Conservation (phyloP, 345 rosid species). For the Hibiscus tridactylites region DNA sequence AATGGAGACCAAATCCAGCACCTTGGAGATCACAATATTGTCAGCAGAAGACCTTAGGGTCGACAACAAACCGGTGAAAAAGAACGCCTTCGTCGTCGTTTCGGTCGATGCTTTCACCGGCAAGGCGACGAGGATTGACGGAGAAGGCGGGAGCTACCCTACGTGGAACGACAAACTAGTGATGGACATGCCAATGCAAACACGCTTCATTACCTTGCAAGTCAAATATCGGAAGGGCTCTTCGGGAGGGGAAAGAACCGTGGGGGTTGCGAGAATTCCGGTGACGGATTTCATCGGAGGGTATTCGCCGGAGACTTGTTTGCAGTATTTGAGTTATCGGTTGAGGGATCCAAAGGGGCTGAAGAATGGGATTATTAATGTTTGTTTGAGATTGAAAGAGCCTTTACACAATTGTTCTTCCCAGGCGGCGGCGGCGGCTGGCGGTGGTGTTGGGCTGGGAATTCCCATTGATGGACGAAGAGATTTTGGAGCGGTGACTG, state of each 20-base stretch:
- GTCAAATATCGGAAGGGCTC: conserved; percentile 24
- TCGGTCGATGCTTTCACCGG: conserved; percentile 15
- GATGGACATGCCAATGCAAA: conserved; percentile 29
- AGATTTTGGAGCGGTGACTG: conserved; percentile 27
- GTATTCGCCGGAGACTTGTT: conserved; percentile 33
- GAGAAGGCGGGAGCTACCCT: conserved; percentile 39
- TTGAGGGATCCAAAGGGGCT: conserved; percentile 37
- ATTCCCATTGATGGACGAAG: conserved; percentile 8
- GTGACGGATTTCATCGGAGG: conserved; percentile 52
- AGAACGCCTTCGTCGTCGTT: conserved; percentile 27
- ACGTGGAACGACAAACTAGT: conserved; percentile 48
- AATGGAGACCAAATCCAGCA: conserved; percentile 15
- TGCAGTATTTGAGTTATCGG: conserved; percentile 68
- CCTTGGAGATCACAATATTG: conserved; percentile 41
- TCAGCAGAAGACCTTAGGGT: conserved; percentile 50
- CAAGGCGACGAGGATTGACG: conserved; percentile 15
- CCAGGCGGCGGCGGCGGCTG: conserved; percentile 4
- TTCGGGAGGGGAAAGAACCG: conserved; percentile 16
- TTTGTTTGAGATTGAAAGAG: conserved; percentile 45
- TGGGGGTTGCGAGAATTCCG: conserved; percentile 47
- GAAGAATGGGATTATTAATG: conserved; percentile 50
- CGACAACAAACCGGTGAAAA: conserved; percentile 35
- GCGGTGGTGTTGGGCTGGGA: neutral
- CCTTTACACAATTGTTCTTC: conserved; percentile 16
- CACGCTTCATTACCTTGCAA: conserved; percentile 28